Conservation (phyloP, 768 basidiomycete genomes). For the Mycena sanguinolenta region DNA sequence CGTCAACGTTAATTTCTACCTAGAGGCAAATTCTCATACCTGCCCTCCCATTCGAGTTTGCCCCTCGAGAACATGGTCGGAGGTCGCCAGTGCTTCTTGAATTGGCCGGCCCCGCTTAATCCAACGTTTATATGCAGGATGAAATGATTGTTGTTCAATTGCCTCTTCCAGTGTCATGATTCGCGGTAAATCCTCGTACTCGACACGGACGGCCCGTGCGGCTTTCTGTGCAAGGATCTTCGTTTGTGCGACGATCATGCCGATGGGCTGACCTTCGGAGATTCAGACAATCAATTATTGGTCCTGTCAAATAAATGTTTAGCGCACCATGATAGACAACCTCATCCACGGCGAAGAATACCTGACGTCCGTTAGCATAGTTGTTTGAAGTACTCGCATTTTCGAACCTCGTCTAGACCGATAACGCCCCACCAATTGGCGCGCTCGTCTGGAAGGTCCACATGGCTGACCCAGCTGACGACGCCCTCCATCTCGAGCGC, state of each 20-base stretch:
- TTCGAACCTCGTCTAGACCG: slow-evolving; percentile 29
- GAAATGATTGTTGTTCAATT: slow-evolving; percentile 33
- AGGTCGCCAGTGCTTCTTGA: slow-evolving; percentile 29
- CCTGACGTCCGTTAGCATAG: neutral
- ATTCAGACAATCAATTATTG: too few species aligned
- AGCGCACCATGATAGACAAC: slow-evolving; percentile 37
- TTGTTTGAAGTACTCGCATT: neutral
- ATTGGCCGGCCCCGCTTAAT: slow-evolving; percentile 33
- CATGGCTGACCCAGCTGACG: slow-evolving; percentile 32
- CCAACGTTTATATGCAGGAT: slow-evolving; percentile 34
- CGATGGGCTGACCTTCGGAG: slow-evolving; percentile 38
- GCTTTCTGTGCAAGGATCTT: slow-evolving; percentile 40
- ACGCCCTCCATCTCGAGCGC: slow-evolving; percentile 38
- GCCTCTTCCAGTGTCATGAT: slow-evolving; percentile 37
- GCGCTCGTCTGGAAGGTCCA: slow-evolving; percentile 34
- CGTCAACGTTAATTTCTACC: neutral
- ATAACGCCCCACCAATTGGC: slow-evolving; percentile 39
- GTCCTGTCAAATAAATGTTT: too few species aligned
- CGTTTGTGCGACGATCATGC: slow-evolving; percentile 36
- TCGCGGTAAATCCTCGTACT: slow-evolving; percentile 38
- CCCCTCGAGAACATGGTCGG: slow-evolving; percentile 36
- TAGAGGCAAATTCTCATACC: neutral
- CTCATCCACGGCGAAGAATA: slow-evolving; percentile 6
- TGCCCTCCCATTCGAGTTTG: slow-evolving; percentile 38
- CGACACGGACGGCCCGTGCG: slow-evolving; percentile 35